These are phyloP conservation scores for Agarophyton chilense DNA, from an alignment of 23 red algal species.

Conservation along the genomic window DNA sequence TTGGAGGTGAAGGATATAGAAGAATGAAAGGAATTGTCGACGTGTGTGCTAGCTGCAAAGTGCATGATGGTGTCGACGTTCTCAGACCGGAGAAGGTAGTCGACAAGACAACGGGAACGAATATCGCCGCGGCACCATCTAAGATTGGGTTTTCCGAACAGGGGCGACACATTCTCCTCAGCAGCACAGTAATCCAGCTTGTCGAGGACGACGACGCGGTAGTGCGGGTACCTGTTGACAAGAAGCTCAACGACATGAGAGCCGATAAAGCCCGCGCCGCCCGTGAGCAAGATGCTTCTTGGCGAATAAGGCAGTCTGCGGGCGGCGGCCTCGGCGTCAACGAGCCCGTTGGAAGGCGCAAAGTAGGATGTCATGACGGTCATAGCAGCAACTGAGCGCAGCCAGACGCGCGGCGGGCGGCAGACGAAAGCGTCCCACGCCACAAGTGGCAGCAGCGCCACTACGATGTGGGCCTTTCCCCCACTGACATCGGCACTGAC, in stretches of 20 bases:
- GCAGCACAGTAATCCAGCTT: slow-evolving; percentile 95
- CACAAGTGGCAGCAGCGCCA: no score
- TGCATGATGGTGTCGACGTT: slow-evolving; percentile 96
- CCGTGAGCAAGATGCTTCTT: slow-evolving; percentile 84
- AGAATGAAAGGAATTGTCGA: slow-evolving; percentile 93
- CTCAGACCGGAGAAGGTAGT: slow-evolving; percentile 83
- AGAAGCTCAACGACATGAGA: slow-evolving; percentile 90
- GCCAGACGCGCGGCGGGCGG: background rate
- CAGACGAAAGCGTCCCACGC: background rate
- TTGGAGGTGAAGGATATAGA: slow-evolving; percentile 91
- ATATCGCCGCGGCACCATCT: slow-evolving; percentile 93
- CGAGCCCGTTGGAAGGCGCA: background rate
- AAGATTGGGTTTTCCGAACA: slow-evolving; percentile 71
- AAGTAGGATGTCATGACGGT: slow-evolving; percentile 4
- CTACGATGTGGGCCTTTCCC: no score
- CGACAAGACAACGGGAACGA: slow-evolving; percentile 85
- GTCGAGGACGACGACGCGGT: slow-evolving; percentile 83
- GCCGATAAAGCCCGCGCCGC: slow-evolving; percentile 97
- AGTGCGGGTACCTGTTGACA: slow-evolving; percentile 74
- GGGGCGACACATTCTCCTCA: slow-evolving; percentile 68
- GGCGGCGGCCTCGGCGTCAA: background rate
- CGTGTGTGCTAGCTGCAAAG: slow-evolving; percentile 97
- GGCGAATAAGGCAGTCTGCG: background rate
- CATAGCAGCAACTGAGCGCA: background rate
- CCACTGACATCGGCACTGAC: no score